These are phyloP conservation scores for Pilaira anomala DNA, from an alignment of 192 early-diverging fungal genomes.

Conservation along the genomic window DNA sequence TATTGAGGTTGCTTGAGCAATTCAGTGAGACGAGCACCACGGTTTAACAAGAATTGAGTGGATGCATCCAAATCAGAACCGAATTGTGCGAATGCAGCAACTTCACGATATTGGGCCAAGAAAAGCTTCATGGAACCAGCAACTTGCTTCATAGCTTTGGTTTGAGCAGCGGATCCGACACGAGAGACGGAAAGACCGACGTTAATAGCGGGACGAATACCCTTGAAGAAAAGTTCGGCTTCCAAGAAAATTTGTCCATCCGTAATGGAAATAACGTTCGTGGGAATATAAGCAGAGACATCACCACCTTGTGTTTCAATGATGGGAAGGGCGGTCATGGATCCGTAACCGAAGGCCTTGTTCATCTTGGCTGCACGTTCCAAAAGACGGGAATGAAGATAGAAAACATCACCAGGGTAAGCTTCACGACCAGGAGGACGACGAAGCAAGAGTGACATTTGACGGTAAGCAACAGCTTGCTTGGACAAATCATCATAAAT, in stretches of 20 bases:
- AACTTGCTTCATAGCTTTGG: slow-evolving; percentile 99
- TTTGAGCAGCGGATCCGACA: slow-evolving; percentile 99
- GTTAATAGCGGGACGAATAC: slow-evolving; percentile 99
- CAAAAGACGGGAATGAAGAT: slow-evolving; percentile 97
- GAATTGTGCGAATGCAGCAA: slow-evolving; percentile 99
- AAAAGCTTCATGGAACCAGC: slow-evolving; percentile 99
- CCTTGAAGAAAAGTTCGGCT: slow-evolving; percentile 99
- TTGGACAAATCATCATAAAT: slow-evolving; percentile 99
- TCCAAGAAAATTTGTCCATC: slow-evolving; percentile 99
- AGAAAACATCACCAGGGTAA: slow-evolving; percentile 99
- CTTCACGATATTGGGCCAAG: slow-evolving; percentile 99
- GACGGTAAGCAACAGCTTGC: slow-evolving; percentile 99
- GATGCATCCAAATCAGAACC: slow-evolving; percentile 99
- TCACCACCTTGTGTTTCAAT: slow-evolving; percentile 99
- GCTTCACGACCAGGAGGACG: slow-evolving; percentile 99
- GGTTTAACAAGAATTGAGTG: slow-evolving; percentile 99
- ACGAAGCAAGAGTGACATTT: slow-evolving; percentile 98
- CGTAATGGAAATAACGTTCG: slow-evolving; percentile 99
- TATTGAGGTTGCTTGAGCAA: slow-evolving; percentile 99
- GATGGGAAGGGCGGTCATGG: slow-evolving; percentile 97
- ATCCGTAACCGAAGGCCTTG: slow-evolving; percentile 91
- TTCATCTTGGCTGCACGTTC: slow-evolving; percentile 99
- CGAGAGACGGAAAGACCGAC: slow-evolving; percentile 99
- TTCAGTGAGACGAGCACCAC: slow-evolving; percentile 99
- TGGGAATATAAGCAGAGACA: slow-evolving; percentile 99